Evolutionary conservation across 1,284 basidiomycete species (phyloP).

Genomic region (Tilletia setariae): DNA sequence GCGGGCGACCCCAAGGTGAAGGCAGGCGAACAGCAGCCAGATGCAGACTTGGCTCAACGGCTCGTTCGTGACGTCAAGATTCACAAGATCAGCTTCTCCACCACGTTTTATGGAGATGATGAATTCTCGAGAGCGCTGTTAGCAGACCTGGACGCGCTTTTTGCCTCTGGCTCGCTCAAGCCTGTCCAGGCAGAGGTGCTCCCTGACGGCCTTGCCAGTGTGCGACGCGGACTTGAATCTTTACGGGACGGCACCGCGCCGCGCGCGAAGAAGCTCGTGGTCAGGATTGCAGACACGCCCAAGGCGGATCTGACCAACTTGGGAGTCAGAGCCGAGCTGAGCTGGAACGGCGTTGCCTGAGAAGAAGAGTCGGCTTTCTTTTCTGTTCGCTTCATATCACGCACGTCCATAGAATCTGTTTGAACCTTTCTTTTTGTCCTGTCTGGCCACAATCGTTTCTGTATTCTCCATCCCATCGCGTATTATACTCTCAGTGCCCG

Average conservation of each 20-base stretch:
- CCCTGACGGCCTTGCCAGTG: slow-evolving; percentile 40
- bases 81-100: slow-evolving; percentile 44
- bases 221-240: slow-evolving; percentile 36
- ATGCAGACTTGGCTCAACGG: slow-evolving; percentile 11
- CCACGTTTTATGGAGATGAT: slow-evolving; percentile 39
- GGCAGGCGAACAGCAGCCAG: background rate
- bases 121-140: slow-evolving; percentile 24
- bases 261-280: slow-evolving; percentile 39
- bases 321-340: slow-evolving; percentile 35
- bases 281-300: slow-evolving; percentile 37
- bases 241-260: slow-evolving; percentile 39
- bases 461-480: too few species aligned
- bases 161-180: slow-evolving; percentile 21
- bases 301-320: slow-evolving; percentile 35
- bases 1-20: slow-evolving; percentile 37
- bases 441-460: too few species aligned
- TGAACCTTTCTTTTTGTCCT: too few species aligned
- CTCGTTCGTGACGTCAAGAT: slow-evolving; percentile 22
- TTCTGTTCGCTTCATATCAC: too few species aligned
- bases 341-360: slow-evolving; percentile 43
- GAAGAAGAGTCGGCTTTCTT: too few species aligned
- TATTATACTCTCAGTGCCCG: too few species aligned
- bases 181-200: slow-evolving; percentile 31
- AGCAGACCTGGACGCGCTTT: slow-evolving; percentile 19
- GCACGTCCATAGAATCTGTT: too few species aligned